These are phyloP conservation scores for Ceratocystis alfenasii DNA, from an alignment of 2,329 filamentous ascomycete genomes.

Conservation along the genomic window DNA sequence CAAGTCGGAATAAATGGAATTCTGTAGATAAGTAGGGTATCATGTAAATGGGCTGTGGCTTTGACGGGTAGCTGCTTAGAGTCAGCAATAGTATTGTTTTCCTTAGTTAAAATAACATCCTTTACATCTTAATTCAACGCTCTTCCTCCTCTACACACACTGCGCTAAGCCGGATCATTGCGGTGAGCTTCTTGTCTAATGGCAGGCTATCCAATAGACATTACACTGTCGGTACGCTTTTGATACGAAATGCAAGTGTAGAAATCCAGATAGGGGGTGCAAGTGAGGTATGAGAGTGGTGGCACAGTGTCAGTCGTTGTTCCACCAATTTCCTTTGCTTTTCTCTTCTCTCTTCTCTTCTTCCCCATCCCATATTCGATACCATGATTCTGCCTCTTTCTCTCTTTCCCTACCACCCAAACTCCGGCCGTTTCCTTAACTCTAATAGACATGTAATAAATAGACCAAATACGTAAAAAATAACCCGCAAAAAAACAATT, in stretches of 20 bases:
- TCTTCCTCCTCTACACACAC: not conserved
- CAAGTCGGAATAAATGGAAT: too few species aligned
- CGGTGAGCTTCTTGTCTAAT: too few species aligned
- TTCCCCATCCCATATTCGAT: not conserved
- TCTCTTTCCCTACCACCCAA: not conserved
- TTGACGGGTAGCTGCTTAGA: too few species aligned
- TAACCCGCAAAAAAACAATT: conserved; percentile 21
- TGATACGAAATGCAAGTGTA: not conserved
- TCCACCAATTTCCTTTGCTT: too few species aligned
- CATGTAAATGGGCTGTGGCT: too few species aligned
- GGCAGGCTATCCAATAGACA: not conserved
- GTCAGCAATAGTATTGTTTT: too few species aligned
- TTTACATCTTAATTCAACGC: not conserved
- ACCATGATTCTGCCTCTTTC: conserved; percentile 4
- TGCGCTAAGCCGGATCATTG: too few species aligned
- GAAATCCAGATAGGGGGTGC: not conserved
- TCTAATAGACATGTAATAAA: conserved; percentile 15
- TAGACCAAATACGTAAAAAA: conserved; percentile 12
- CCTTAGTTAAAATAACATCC: too few species aligned
- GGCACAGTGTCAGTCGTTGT: not conserved
- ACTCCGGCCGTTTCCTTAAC: conserved; percentile 17
- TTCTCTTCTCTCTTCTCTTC: not conserved
- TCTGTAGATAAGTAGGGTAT: too few species aligned
- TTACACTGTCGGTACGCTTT: not conserved
- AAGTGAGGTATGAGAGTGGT: not conserved